These are phyloP conservation scores for Fraxinus sp. DNA, from an alignment of 305 asterid genomes.

Conservation along the genomic window DNA sequence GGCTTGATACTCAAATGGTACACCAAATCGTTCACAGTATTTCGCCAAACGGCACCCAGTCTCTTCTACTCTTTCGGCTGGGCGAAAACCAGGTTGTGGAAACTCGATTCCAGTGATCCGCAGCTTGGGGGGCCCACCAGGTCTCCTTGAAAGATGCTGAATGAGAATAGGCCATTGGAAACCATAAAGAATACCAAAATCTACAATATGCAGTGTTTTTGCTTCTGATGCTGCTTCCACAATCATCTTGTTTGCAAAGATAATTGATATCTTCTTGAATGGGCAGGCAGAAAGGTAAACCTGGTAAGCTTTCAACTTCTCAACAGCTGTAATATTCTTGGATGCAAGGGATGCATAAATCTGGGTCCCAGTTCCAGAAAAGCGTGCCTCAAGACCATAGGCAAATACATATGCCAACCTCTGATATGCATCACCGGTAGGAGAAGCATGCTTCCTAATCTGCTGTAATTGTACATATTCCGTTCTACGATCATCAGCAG, in stretches of 20 bases:
- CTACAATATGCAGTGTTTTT: constrained; percentile 62
- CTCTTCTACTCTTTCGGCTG: constrained; percentile 66
- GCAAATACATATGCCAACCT: constrained; percentile 78
- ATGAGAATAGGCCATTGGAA: constrained; percentile 93
- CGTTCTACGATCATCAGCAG: constrained; percentile 70
- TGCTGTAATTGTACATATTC: constrained; percentile 73
- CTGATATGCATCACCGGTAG: constrained; percentile 76
- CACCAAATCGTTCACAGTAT: constrained; percentile 72
- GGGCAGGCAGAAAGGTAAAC: constrained; percentile 71
- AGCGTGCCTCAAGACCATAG: constrained; percentile 81
- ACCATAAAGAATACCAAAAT: constrained; percentile 83
- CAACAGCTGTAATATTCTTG: constrained; percentile 57
- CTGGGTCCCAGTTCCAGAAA: constrained; percentile 72
- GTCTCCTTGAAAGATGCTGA: constrained; percentile 52
- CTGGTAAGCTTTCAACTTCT: constrained; percentile 74
- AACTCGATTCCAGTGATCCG: constrained; percentile 81
- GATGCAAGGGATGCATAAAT: constrained; percentile 49
- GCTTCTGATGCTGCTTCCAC: constrained; percentile 38
- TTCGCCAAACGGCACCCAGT: constrained; percentile 66
- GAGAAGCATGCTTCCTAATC: constrained; percentile 67
- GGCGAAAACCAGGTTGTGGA: constrained; percentile 84
- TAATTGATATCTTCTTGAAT: constrained; percentile 66
- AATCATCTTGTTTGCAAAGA: constrained; percentile 61
- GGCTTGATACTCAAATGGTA: constrained; percentile 75
- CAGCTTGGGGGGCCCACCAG: constrained; percentile 70